A percentile compares a stretch with the other conserved stretches of the same genome.
phyloP scores from a whole-genome alignment of 2,329 filamentous ascomycete genomes.

The Teratosphaeria nubilosa region DNA sequence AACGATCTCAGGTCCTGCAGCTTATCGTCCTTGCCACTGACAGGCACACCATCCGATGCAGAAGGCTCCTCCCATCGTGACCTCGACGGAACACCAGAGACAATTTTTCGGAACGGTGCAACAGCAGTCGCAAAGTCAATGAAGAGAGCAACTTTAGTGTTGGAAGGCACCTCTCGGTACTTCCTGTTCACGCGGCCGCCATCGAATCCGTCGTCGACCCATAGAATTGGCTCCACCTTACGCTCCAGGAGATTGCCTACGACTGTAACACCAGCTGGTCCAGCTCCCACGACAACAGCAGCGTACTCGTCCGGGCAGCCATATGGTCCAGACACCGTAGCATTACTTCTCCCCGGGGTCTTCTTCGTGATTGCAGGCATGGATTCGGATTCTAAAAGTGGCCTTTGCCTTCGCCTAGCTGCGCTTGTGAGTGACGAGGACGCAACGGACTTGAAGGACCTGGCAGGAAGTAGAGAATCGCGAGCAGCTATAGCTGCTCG shows the following conservation, averaged over 20 bases:
- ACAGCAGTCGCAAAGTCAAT: slow-evolving; percentile 46
- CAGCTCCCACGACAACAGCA: slow-evolving; percentile 50
- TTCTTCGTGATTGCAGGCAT: neutral
- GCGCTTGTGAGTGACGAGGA: neutral
- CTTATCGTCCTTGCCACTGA: slow-evolving; percentile 37
- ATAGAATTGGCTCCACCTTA: slow-evolving; percentile 42
- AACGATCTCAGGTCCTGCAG: slow-evolving; percentile 44
- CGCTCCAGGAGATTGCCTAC: slow-evolving; percentile 53
- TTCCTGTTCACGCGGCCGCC: slow-evolving; percentile 33
- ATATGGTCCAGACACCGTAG: neutral
- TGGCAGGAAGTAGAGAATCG: neutral
- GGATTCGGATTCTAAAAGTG: neutral
- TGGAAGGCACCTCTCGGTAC: slow-evolving; percentile 54
- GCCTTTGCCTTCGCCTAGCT: neutral
- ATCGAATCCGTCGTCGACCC: slow-evolving; percentile 49
- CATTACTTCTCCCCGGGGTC: neutral
- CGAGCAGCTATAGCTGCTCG: neutral
- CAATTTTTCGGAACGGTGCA: slow-evolving; percentile 43
- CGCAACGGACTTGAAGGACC: neutral
- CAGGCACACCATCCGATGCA: slow-evolving; percentile 15
- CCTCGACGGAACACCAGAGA: slow-evolving; percentile 33
- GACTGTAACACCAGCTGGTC: slow-evolving; percentile 49
- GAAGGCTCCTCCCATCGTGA: slow-evolving; percentile 19
- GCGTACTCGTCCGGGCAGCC: slow-evolving; percentile 28
- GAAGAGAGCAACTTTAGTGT: slow-evolving; percentile 53